Percentiles rank a stretch among this genome's conserved stretches.
These are phyloP conservation scores for Streptanthus diversifolius DNA, from an alignment of 345 rosid species.

Conservation along the genomic window DNA sequence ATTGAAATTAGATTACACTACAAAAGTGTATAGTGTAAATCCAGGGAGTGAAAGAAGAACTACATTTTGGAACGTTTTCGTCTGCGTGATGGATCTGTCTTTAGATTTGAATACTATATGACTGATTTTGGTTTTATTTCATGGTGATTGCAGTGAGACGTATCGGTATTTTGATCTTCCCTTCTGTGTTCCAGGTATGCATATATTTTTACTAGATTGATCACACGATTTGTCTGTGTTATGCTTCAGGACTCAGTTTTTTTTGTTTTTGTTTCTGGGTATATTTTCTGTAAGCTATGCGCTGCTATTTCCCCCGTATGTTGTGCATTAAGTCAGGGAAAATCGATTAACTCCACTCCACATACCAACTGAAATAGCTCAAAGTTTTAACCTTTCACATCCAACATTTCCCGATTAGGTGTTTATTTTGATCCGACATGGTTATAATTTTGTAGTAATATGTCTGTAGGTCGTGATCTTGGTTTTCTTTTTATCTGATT, in stretches of 20 bases:
- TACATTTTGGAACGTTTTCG: not conserved
- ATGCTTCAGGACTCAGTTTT: not conserved
- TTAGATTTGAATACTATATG: constrained; percentile 3
- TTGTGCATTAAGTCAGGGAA: not conserved
- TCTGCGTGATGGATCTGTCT: not conserved
- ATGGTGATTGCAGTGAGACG: constrained; percentile 61
- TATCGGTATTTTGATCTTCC: constrained; percentile 85
- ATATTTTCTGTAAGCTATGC: too few species aligned
- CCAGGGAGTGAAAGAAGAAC: not conserved
- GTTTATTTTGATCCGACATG: not conserved
- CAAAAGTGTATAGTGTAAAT: not conserved
- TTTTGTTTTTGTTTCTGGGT: not conserved
- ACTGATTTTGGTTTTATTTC: not conserved
- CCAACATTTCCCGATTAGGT: not conserved
- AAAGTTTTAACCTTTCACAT: not conserved
- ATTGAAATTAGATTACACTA: not conserved
- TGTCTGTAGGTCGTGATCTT: not conserved
- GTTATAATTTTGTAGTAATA: not conserved
- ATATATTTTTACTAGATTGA: not conserved
- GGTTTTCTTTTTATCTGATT: not conserved
- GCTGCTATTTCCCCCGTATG: not conserved
- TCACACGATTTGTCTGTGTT: not conserved
- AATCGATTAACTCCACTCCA: not conserved
- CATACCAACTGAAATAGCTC: not conserved
- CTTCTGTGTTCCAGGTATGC: constrained; percentile 62